These are phyloP conservation scores for Fraxinus baroniana DNA, from an alignment of 305 asterid species.

Conservation along the genomic window DNA sequence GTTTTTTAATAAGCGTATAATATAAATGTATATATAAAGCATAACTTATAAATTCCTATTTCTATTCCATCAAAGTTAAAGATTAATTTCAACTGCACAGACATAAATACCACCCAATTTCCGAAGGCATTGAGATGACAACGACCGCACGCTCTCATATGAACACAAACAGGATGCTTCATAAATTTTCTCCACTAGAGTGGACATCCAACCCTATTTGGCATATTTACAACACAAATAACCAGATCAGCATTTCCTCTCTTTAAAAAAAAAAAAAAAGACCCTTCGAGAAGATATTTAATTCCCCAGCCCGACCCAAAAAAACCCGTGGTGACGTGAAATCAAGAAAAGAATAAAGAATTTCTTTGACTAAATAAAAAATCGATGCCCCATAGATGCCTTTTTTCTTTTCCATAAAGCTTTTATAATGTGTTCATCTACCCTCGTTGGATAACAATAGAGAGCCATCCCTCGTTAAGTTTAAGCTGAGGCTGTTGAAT, in stretches of 20 bases:
- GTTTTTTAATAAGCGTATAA: too few relatives aligned
- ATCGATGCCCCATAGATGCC: neutral
- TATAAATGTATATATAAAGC: too few relatives aligned
- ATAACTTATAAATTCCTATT: too few relatives aligned
- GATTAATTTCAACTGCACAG: too few relatives aligned
- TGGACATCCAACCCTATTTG: neutral
- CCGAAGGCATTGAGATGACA: neutral
- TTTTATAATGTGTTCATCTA: conserved; percentile 22
- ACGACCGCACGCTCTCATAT: neutral
- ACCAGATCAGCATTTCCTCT: neutral
- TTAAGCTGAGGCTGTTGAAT: conserved; percentile 58
- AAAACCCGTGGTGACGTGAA: neutral
- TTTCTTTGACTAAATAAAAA: neutral
- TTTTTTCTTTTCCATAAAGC: conserved; percentile 4
- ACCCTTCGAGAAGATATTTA: neutral
- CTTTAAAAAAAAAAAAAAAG: neutral
- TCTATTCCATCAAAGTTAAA: too few relatives aligned
- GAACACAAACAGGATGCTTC: neutral
- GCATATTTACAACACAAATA: conserved; percentile 2
- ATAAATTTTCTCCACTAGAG: neutral
- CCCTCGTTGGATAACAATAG: conserved; percentile 37
- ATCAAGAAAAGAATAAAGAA: neutral
- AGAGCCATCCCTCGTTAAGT: conserved; percentile 52
- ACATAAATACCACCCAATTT: too few relatives aligned
- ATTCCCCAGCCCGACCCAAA: neutral